Evolutionary conservation across 352 stramenopile species (phyloP).

Genomic region (Vaucheria bursata): DNA sequence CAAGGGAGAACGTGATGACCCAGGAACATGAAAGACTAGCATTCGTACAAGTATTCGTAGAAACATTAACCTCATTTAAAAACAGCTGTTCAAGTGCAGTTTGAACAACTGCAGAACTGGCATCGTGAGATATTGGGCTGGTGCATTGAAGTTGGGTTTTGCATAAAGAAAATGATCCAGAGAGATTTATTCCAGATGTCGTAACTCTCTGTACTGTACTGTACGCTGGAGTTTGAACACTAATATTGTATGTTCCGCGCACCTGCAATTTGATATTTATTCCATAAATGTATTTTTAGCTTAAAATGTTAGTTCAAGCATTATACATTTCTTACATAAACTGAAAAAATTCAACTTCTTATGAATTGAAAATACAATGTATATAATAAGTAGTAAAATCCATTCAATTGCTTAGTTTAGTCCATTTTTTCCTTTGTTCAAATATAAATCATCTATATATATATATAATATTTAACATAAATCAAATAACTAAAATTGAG

Average conservation of each 20-base stretch:
- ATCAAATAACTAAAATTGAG: too few relatives aligned
- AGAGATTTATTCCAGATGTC: conserved; percentile 23
- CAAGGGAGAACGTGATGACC: conserved; percentile 53
- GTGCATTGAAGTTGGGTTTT: conserved; percentile 55
- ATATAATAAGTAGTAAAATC: too few relatives aligned
- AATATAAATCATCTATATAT: too few relatives aligned
- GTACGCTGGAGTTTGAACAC: conserved; percentile 64
- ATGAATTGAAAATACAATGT: too few relatives aligned
- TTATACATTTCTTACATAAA: too few relatives aligned
- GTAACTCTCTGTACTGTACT: conserved; percentile 64
- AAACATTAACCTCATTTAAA: conserved; percentile 44
- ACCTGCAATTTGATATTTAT: conserved; percentile 50
- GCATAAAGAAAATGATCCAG: conserved; percentile 64
- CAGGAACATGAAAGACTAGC: conserved; percentile 53
- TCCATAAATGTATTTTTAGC: too few relatives aligned
- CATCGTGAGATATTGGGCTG: conserved; percentile 65
- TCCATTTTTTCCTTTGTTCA: too few relatives aligned
- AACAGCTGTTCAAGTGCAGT: conserved; percentile 58
- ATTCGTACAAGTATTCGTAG: conserved; percentile 45
- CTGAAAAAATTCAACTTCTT: too few relatives aligned
- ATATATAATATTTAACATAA: too few relatives aligned
- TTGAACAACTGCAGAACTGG: conserved; percentile 52
- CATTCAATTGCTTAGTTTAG: too few relatives aligned
- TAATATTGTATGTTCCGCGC: conserved; percentile 73
- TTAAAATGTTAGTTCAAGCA: too few relatives aligned